A percentile compares a stretch with the other conserved stretches of the same genome.
Conservation (phyloP, 2,329 filamentous ascomycete species). For the Sarocladiaceae sp. region DNA sequence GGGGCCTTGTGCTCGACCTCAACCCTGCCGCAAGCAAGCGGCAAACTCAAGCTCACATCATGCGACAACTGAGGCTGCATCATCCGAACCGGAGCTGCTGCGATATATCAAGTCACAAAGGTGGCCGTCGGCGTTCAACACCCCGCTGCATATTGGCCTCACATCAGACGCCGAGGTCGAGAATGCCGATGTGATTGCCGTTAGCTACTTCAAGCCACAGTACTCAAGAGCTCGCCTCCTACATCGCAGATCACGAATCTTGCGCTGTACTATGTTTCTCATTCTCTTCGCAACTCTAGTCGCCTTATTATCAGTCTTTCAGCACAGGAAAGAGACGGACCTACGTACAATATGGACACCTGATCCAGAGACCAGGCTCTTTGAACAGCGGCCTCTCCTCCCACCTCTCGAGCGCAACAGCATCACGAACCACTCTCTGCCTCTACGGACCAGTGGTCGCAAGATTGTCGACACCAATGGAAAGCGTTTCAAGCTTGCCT, state of each 20-base stretch:
- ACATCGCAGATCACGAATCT: background rate
- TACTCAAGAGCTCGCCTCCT: conserved; percentile 5
- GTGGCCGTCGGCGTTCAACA: too few relatives aligned
- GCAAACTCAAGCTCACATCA: too few relatives aligned
- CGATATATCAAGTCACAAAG: too few relatives aligned
- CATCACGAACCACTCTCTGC: conserved; percentile 45
- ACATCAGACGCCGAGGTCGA: background rate
- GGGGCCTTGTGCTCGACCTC: too few relatives aligned
- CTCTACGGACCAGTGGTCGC: conserved; percentile 53
- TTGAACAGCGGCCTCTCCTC: conserved; percentile 42
- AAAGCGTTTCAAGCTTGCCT: conserved; percentile 54
- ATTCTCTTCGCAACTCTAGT: conserved; percentile 22
- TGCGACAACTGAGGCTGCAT: too few relatives aligned
- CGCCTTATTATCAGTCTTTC: conserved; percentile 29
- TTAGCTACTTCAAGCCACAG: too few relatives aligned
- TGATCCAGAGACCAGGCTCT: conserved; percentile 38
- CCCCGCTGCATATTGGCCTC: too few relatives aligned
- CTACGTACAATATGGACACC: conserved; percentile 42
- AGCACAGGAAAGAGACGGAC: conserved; percentile 38
- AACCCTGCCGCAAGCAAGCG: too few relatives aligned
- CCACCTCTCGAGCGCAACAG: conserved; percentile 34
- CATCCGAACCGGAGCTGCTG: too few relatives aligned
- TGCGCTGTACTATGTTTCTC: conserved; percentile 27
- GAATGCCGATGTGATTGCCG: too few relatives aligned
- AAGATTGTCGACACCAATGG: conserved; percentile 53